Conservation (phyloP, 495 filamentous ascomycete genomes). For the Pyronema domesticum region DNA sequence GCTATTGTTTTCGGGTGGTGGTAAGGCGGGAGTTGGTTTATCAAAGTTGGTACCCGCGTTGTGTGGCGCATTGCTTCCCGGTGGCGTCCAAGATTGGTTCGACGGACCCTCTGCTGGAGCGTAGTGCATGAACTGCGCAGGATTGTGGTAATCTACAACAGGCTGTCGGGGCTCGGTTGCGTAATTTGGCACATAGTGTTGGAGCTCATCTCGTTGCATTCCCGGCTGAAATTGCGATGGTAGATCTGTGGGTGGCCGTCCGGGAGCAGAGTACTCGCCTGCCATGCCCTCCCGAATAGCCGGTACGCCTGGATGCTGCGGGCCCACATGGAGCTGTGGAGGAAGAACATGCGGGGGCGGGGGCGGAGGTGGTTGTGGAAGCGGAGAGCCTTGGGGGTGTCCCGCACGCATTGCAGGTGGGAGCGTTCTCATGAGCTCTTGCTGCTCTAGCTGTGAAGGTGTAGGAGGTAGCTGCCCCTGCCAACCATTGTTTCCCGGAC, state of each 20-base stretch:
- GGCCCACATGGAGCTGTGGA: neutral
- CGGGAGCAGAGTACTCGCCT: neutral
- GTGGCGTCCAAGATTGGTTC: too few relatives aligned
- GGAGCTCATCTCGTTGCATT: neutral
- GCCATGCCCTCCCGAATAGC: neutral
- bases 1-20: neutral
- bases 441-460: slow-evolving; percentile 18
- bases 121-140: too few relatives aligned
- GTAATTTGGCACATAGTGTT: neutral
- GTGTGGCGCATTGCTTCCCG: too few relatives aligned
- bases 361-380: neutral
- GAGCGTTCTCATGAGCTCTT: slow-evolving; percentile 2
- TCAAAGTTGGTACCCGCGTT: neutral
- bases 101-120: too few relatives aligned
- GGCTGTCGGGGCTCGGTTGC: too few relatives aligned
- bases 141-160: too few relatives aligned
- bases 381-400: too few relatives aligned
- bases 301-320: neutral
- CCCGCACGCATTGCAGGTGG: neutral
- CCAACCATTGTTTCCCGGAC: neutral
- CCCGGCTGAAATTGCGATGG: neutral
- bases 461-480: slow-evolving; percentile 12
- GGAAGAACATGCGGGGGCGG: neutral
- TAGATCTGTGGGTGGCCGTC: neutral
- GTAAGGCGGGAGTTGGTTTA: neutral